Base-by-base conservation (phyloP, 2,329 filamentous ascomycete genomes). In the Cladosporium phlei region DNA sequence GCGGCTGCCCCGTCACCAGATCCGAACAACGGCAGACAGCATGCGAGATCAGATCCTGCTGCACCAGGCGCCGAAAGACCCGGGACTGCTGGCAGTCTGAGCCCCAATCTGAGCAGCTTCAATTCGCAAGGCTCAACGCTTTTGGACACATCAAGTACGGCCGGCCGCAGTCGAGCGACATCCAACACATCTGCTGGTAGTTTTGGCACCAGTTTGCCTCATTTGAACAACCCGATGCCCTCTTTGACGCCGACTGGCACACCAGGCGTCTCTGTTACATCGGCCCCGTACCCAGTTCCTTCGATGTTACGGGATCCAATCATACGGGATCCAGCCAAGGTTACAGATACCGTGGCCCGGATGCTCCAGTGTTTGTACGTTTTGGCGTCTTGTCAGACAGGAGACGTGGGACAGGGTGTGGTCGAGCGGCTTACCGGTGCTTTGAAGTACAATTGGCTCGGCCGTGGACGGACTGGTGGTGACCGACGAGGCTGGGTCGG, bases 281-380 rank as follows among this genome's bases (percentile, higher is more conserved):
- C 52, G 24, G 49, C 54, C 28, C 56, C 51, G 14, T 50, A 52
- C n/a, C 44, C 51, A 11, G 29, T 39, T 5, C 25, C 39, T 12
- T 43, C 43, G 4, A 28, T 22, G 12, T 50, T 33, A n/a, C 35
- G 28, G 4, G 19, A 35, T 12, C 47, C 43, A 5, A 28, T 22
- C n/a, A 51, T 33, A n/a, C 35, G 28, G 4, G 60, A 62, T 43
- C 58, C 61, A 11, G 85, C 88, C 62, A 82, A 93, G 61, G 82
- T 97, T 45, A 95, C 93, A 1, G 90, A 97, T 57, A 95, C 91
- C 56, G 90, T 96, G 1, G 93, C 89, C 0, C 77, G 91, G 40
- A 95, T 98, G 88, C 73, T 98, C 53, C 93, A 98, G 70, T 98
- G 93, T 66, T 85, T 97, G 67, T 91, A 85, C 63, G 89, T 98